Evolutionary conservation across 148 eudicot species (phyloP), one percentile per base, ranked within the genome.

Genomic region (Vaccinium vitisidaea): DNA sequence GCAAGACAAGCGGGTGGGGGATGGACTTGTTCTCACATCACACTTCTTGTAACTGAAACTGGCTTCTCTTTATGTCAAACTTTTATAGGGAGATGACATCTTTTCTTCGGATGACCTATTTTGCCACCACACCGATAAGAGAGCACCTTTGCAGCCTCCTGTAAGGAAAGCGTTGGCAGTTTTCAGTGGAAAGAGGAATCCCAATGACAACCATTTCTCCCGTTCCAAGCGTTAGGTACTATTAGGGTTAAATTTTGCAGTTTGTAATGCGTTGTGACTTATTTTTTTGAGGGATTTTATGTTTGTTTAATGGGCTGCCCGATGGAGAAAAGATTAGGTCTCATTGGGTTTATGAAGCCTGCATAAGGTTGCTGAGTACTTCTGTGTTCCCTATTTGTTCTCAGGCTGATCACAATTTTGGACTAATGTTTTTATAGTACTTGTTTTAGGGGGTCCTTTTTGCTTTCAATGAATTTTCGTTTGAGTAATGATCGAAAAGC

Each of bases 191-290:
- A 96, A 87, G 91, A 90, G 95, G 89, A 96, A 96, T 79, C 99
- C 99, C 10, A 96, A 96, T 77, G 99, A 96, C 90, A 96, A 94
- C 75, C 98, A 94, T 83, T 94, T 80, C 85, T 89, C 97, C 75
- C 98, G 93, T 49, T 32, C 94, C 10, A 96, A 87, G 92, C 90
- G 81, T 76, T 93, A 89, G 86, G 59, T n/a, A 1, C 4, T 46
- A 8, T 84, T n/a, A 21, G 18, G 10, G 14, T 65, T 5, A 54
- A 79, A 48, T 56, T 18, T 46, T 46, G 73, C 54, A 48, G 32
- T 30, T 12, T 43, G 36, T n/a, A 25, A 21, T 46, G 16, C 12
- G 5, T 15, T 13, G 39, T 43, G 74, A 32, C 9, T 8, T 32
- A 1, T 8, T 39, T 10, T 25, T 23, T 19, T 12, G 79, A 49